A percentile compares a stretch with the other conserved stretches of the same genome.
These are phyloP conservation scores for Lentinula sp. DNA, from an alignment of 768 basidiomycete species.

Conservation along the genomic window DNA sequence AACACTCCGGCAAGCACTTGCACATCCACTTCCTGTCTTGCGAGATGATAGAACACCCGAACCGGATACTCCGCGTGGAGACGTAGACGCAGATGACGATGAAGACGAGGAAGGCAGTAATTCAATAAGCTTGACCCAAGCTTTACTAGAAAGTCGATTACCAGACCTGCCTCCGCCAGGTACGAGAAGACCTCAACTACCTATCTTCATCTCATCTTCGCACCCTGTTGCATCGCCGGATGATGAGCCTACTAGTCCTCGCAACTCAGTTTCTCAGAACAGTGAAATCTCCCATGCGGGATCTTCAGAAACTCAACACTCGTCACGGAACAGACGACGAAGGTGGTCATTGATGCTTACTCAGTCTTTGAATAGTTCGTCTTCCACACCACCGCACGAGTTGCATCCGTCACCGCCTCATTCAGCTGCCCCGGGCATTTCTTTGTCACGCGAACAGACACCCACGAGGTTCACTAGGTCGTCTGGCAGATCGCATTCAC, in stretches of 20 bases:
- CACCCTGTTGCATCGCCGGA: slow-evolving; percentile 30
- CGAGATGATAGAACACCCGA: slow-evolving; percentile 17
- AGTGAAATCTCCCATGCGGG: slow-evolving; percentile 17
- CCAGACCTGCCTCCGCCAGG: slow-evolving; percentile 72
- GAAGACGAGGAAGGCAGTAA: slow-evolving; percentile 58
- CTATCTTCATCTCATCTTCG: slow-evolving; percentile 54
- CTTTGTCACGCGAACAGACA: slow-evolving; percentile 10
- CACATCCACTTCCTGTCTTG: slow-evolving; percentile 31
- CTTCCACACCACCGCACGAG: slow-evolving; percentile 7
- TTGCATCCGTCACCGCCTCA: slow-evolving; percentile 7
- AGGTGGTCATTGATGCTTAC: slow-evolving; percentile 70
- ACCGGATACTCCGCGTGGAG: slow-evolving; percentile 31
- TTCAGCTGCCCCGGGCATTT: slow-evolving; percentile 18
- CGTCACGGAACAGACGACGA: slow-evolving; percentile 42
- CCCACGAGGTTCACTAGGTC: slow-evolving; percentile 28
- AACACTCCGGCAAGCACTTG: slow-evolving; percentile 60
- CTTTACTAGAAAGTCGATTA: slow-evolving; percentile 71
- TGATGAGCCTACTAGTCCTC: slow-evolving; percentile 40
- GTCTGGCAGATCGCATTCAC: slow-evolving; percentile 23
- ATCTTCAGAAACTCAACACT: slow-evolving; percentile 22
- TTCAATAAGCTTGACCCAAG: slow-evolving; percentile 70
- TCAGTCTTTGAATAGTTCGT: slow-evolving; percentile 24
- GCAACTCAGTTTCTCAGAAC: slow-evolving; percentile 29
- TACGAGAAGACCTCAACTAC: slow-evolving; percentile 56
- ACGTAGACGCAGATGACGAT: slow-evolving; percentile 37